Base-by-base conservation (phyloP, 345 rosid genomes). In the Salix viminalis region DNA sequence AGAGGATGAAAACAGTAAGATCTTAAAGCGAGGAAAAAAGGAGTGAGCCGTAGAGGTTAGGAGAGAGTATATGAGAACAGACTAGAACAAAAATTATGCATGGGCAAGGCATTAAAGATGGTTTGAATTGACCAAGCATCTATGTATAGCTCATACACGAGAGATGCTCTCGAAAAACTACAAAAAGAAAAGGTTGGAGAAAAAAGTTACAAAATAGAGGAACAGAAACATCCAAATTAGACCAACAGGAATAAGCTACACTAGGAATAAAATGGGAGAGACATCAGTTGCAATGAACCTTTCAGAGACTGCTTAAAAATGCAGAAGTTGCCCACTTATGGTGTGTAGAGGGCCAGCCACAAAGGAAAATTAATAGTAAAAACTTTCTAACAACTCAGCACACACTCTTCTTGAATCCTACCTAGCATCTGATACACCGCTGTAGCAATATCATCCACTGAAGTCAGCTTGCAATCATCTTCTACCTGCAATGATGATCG, bases 391-490 rank as follows among this genome's bases (percentile, higher is more conserved):
- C 60, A 68, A 23, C 39, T 69, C 64, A 67, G 30, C 73, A 72
- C 41, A 68, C 67, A 64, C 46, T 90, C 89, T 83, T 91, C 86
- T 64, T 91, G 89, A 84, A 87, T 90, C 87, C 87, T 82, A 82
- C 80, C 79, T 75, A 95, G 79, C 85, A 93, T 74, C 82, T 90
- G 84, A 74, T 89, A 73, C 74, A 89, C 92, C 23, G 94, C 91
- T 16, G 91, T 82, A 5, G 98, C 87, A 75, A 95, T 90, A 67
- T 90, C 97, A 76, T 92, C 90, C 67, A 83, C 99, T 52, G 99
- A 79, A 76, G 79, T 89, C 76, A 93, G 86, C 80, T 78, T 88
- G 83, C 98, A 93, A 61, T 82, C 89, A 80, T 95, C 99, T 85
- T 93, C 99, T 61, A 90, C 91, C 99, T 95, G 93, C 88, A 84